Evolutionary conservation across 805 yeast genomes (phyloP).

Genomic region (Ogataea parapolymorpha): DNA sequence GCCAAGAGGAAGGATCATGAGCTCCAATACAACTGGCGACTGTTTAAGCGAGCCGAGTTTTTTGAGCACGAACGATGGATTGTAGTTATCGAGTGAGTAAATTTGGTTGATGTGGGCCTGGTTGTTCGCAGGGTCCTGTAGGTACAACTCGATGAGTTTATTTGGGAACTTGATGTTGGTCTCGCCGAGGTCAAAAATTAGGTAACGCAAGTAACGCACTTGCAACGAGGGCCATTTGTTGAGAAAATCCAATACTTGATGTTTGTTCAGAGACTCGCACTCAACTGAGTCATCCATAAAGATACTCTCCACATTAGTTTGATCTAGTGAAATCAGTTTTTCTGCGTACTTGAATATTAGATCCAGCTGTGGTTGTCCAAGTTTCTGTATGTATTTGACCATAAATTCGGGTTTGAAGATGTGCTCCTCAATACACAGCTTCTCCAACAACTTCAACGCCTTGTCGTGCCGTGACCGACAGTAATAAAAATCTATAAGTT

Average conservation of each 20-base stretch:
- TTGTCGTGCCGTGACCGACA: constrained; percentile 59
- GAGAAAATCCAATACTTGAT: constrained; percentile 53
- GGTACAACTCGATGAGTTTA: constrained; percentile 43
- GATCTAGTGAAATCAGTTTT: constrained; percentile 44
- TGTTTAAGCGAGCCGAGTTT: constrained; percentile 19
- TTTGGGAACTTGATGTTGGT: constrained; percentile 39
- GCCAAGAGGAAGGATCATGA: constrained; percentile 56
- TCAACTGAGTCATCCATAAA: constrained; percentile 66
- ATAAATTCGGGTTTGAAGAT: constrained; percentile 42
- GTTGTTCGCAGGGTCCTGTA: constrained; percentile 27
- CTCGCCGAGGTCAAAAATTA: constrained; percentile 41
- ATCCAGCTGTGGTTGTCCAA: constrained; percentile 46
- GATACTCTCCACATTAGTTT: constrained; percentile 41
- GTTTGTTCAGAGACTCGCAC: constrained; percentile 54
- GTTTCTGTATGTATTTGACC: constrained; percentile 55
- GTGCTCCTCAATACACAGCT: constrained; percentile 26
- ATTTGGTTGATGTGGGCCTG: constrained; percentile 35
- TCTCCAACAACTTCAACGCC: constrained; percentile 61
- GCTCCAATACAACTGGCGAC: constrained; percentile 30
- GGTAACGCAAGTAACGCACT: constrained; percentile 50
- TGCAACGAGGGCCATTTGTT: constrained; percentile 29
- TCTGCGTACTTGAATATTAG: constrained; percentile 55
- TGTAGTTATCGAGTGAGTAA: constrained; percentile 34
- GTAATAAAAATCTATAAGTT: constrained; percentile 73
- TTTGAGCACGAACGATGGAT: constrained; percentile 34